These are phyloP conservation scores for Saraca asoca DNA, from an alignment of 331 rosid genomes.

Conservation along the genomic window DNA sequence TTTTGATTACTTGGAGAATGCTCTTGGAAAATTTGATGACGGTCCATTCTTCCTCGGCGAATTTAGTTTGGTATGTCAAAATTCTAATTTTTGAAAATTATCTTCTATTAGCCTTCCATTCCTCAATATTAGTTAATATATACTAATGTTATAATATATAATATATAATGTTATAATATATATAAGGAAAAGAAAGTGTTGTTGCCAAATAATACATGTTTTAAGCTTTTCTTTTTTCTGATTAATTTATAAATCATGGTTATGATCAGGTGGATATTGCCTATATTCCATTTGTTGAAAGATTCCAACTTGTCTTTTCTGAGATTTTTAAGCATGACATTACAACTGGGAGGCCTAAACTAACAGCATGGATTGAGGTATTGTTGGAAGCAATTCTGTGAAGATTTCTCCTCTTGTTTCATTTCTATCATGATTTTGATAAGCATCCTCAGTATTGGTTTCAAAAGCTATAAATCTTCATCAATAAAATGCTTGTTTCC, in stretches of 20 bases:
- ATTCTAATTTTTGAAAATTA: not conserved
- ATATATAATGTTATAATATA: constrained; percentile 5
- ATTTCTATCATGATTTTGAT: not conserved
- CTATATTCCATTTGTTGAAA: constrained; percentile 67
- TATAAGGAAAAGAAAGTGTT: not conserved
- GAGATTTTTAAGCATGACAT: constrained; percentile 55
- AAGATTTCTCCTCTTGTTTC: not conserved
- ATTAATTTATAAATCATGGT: constrained; percentile 21
- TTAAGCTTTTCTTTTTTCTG: not conserved
- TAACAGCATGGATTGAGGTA: constrained; percentile 74
- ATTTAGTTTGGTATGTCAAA: constrained; percentile 59
- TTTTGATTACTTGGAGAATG: constrained; percentile 69
- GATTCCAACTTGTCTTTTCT: constrained; percentile 51
- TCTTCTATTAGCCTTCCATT: not conserved
- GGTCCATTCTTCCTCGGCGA: constrained; percentile 69
- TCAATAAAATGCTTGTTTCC: constrained; percentile 24
- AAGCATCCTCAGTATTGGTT: not conserved
- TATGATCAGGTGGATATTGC: constrained; percentile 66
- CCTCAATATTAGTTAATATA: not conserved
- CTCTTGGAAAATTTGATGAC: constrained; percentile 58
- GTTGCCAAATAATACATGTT: not conserved
- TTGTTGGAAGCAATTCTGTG: not conserved
- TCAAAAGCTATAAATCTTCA: constrained; percentile 4
- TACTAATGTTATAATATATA: not conserved
- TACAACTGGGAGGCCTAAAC: constrained; percentile 71